phyloP scores from a whole-genome alignment of 2,329 filamentous ascomycete genomes.

The Xylariaceae sp. region DNA sequence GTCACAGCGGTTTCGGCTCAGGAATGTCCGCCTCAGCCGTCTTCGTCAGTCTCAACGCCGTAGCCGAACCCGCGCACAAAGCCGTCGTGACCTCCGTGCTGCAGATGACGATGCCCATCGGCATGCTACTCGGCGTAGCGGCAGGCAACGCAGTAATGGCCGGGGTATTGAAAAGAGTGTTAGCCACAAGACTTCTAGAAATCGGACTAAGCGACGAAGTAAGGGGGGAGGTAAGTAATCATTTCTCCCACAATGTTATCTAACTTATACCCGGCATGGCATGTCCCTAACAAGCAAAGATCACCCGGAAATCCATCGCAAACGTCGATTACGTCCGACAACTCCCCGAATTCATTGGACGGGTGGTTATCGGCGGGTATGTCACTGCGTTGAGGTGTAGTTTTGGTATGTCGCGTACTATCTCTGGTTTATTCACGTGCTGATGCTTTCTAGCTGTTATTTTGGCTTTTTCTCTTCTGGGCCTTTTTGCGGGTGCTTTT shows the following conservation, averaged over 20 bases:
- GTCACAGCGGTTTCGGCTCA: constrained; percentile 45
- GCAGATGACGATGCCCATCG: constrained; percentile 43
- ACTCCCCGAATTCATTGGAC: constrained; percentile 2
- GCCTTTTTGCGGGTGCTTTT: constrained; percentile 11
- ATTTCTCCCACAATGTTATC: neutral
- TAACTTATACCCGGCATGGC: too few relatives aligned
- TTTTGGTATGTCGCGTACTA: constrained; percentile 10
- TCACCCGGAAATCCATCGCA: constrained; percentile 39
- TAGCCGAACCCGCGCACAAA: constrained; percentile 42
- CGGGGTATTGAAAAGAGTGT: constrained; percentile 29
- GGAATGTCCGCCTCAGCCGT: constrained; percentile 36
- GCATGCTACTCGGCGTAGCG: constrained; percentile 31
- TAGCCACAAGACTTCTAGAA: constrained; percentile 24
- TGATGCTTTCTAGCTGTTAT: constrained; percentile 12
- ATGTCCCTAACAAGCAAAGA: constrained; percentile 25
- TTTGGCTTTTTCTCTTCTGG: constrained; percentile 12
- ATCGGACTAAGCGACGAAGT: constrained; percentile 25
- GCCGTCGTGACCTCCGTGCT: constrained; percentile 48
- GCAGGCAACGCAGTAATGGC: constrained; percentile 27
- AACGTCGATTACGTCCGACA: constrained; percentile 38
- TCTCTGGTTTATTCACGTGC: neutral
- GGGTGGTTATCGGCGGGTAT: constrained; percentile 17
- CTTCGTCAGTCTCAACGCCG: constrained; percentile 48
- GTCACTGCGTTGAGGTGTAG: constrained; percentile 15
- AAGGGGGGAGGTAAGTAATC: constrained; percentile 18